These are phyloP conservation scores for Phalaenopsis aphrodite DNA, from an alignment of 106 monocot species.

Conservation along the genomic window DNA sequence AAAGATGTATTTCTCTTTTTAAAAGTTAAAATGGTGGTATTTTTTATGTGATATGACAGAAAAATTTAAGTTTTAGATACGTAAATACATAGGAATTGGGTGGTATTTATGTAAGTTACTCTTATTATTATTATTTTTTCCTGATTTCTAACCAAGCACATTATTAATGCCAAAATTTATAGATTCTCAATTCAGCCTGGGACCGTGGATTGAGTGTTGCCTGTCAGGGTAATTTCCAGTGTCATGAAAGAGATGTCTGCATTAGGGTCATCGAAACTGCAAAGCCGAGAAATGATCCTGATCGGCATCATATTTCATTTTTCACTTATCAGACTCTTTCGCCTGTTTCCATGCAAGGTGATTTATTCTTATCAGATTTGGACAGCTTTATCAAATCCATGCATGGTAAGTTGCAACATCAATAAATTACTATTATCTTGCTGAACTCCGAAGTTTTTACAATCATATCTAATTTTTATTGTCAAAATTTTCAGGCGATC, in stretches of 20 bases:
- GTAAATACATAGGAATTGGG: too few species aligned
- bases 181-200: slow-evolving; percentile 79
- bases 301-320: slow-evolving; percentile 55
- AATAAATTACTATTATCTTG: neutral
- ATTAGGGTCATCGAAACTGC: slow-evolving; percentile 40
- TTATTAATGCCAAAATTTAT: neutral
- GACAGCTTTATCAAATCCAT: slow-evolving; percentile 71
- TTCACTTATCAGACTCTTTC: slow-evolving; percentile 54
- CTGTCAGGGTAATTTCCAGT: slow-evolving; percentile 35
- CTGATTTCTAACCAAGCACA: neutral
- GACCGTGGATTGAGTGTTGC: slow-evolving; percentile 49
- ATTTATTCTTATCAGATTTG: slow-evolving; percentile 39
- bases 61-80: too few species aligned
- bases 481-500: slow-evolving; percentile 1
- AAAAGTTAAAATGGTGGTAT: too few species aligned
- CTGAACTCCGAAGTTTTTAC: neutral
- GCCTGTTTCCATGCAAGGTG: slow-evolving; percentile 30
- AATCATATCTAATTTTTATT: neutral
- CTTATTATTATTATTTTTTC: too few species aligned
- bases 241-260: slow-evolving; percentile 44
- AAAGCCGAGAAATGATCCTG: slow-evolving; percentile 73
- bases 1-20: too few species aligned
- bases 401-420: slow-evolving; percentile 49
- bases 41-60: too few species aligned
- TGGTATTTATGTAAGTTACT: too few species aligned